Evolutionary conservation across 2,329 filamentous ascomycete genomes (phyloP).

Genomic region (Talaromyces sp.): DNA sequence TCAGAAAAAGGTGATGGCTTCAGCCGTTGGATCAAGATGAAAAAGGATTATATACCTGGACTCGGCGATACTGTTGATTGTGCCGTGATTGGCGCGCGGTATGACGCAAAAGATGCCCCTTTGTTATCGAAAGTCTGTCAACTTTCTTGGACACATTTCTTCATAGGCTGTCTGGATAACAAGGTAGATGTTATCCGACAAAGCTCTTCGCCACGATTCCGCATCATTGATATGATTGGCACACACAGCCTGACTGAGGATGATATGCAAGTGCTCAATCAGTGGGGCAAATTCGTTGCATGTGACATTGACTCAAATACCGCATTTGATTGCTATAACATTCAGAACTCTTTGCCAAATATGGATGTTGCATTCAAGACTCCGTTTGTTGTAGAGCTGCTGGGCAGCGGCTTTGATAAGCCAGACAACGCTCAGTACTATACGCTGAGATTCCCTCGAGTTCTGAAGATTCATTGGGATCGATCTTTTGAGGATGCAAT

Average conservation of each 20-base stretch:
- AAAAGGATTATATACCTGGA: conserved; percentile 75
- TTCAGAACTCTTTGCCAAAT: conserved; percentile 32
- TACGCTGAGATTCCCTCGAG: conserved; percentile 69
- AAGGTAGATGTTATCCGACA: conserved; percentile 53
- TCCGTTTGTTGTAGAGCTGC: conserved; percentile 73
- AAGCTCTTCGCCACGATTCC: conserved; percentile 54
- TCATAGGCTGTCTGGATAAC: conserved; percentile 70
- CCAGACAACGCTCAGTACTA: conserved; percentile 64
- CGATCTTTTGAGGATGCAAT: conserved; percentile 63
- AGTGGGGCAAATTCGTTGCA: conserved; percentile 43
- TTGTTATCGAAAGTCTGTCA: conserved; percentile 47
- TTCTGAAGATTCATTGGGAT: conserved; percentile 73
- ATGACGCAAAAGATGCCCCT: conserved; percentile 59
- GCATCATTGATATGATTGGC: conserved; percentile 60
- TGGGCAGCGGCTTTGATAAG: conserved; percentile 75
- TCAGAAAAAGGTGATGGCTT: conserved; percentile 23
- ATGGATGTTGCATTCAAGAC: conserved; percentile 55
- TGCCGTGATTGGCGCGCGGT: conserved; percentile 69
- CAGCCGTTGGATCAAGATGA: conserved; percentile 69
- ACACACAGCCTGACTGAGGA: conserved; percentile 44
- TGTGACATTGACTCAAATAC: conserved; percentile 31
- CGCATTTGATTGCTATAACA: conserved; percentile 45
- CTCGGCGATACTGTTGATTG: conserved; percentile 82
- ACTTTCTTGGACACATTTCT: conserved; percentile 73
- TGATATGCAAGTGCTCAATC: conserved; percentile 49